Base-by-base conservation (phyloP, 2,329 filamentous ascomycete genomes). In the Epichloe gansuensis region DNA sequence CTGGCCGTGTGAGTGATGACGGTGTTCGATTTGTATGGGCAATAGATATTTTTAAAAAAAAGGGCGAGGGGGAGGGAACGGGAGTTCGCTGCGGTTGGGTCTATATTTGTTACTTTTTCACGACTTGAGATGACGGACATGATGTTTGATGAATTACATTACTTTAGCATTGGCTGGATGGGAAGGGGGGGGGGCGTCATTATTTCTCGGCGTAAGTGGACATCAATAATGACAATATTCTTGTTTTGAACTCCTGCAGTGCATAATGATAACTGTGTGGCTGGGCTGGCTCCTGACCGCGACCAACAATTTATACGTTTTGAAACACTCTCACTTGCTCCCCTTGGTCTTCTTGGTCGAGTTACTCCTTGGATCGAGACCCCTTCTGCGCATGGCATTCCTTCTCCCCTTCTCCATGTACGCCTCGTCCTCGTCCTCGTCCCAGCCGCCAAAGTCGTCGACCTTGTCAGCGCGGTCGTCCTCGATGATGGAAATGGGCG, bases 371-470 rank as follows among this genome's bases (percentile, higher is more conserved):
- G 86, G 86, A 66, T 90, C 81, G 50, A 90, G 68, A 54, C 87
- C 87, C 64, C 85, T 84, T 61, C 81, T 80, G 60, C 85, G 80
- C 74, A 89, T 78, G 54, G 81, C 78, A 61, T 85, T 88, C 58
- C 80, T 78, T 72, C 83, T 82, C n/a, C 81, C 85, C 60, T 81
- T 80, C 61, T 84, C 77, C 43, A 90, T 88, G 63, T 84, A 83
- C 59, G 81, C 75, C 59, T 75, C 68, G 62, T 91, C 87, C 63
- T 83, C 84, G 0, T 84, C 80, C 0, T 89, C 85, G 54, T 89
- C 81, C 64, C 87, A 91, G 1, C 78, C 84, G 49, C 81, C 85
- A 64, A 90, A 90, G 47, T 72, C 72, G 54, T 80, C 78, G 31
- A 63, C 62, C 17, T 66, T 64, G 4, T 63, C 61, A 25, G 75